Base-by-base conservation (phyloP, 352 stramenopile species). In the Globisporangium camurandrum region DNA sequence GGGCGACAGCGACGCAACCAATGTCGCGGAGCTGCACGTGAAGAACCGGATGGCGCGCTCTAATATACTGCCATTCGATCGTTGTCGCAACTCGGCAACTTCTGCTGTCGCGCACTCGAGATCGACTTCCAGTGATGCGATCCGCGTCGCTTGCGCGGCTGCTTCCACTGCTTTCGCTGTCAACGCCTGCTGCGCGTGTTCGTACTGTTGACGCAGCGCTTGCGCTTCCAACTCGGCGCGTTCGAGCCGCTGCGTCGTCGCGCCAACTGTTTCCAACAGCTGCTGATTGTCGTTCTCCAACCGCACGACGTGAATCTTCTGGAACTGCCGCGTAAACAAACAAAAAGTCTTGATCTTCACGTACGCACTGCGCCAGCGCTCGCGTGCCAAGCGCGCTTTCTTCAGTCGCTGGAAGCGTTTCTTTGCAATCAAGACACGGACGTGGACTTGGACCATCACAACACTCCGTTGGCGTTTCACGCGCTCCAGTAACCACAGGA, bases 21-120 rank as follows among this genome's bases (percentile, higher is more conserved):
- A 68, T 22, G 74, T 67, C 24, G 69, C 68, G 11, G 69, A 65
- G 61, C 69, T 91, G 68, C 82, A 93, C 9, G 82, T 93, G 54
- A 93, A 88, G 47, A 93, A 93, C n/a, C 79, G 76, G 40, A 93
- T 82, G 24, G 84, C 66, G 20, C 80, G 79, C 64, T 89, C 79
- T 14, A 91, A 55, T 0, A 91, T 48, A 4, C 63, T 61, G 2
- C 46, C 57, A 7, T 40, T 63, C 19, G 59, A 28, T 24, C 70
- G 65, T 49, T 84, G 64, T 2, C 71, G 71, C 20, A 84, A 51
- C 16, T 84, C 66, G 3, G 68, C 46, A 4, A 87, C 57, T 41
- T 86, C 73, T 3, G 74, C 68, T 39, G 75, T 61, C 17, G 67
- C 61, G 5, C 55, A 56, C 40, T 88, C 68, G 0, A 91, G 56